Base-by-base conservation (phyloP, 768 basidiomycete species). In the Amanita exitialis region DNA sequence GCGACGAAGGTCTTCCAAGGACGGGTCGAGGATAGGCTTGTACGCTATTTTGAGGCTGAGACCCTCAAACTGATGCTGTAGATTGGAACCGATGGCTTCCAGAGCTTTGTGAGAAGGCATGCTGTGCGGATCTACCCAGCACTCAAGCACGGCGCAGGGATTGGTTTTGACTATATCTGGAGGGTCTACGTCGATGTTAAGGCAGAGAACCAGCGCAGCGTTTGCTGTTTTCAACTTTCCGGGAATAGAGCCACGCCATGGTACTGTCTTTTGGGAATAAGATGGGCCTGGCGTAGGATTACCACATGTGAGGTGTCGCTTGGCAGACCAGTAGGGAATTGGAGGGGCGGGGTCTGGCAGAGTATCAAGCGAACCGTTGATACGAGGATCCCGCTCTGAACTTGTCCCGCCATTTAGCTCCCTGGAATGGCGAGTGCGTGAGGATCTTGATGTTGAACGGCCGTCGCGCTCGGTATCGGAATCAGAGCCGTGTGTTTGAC, bases 131-230 rank as follows among this genome's bases (percentile, higher is more conserved):
- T 98, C 94, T 30, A 98, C 86, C 96, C 96, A 99, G 56, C 91
- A 93, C 65, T 98, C 95, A 44, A 96, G 72, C 38, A 86, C 83
- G 0, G 96, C 93, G 58, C 93, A 97, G 0, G 96, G 96, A 56
- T 87, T 86, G 5, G 95, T 97, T 73, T 98, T 99, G 68, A 98
- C 85, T 47, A 97, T 74, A 61, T 99, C 96, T 54, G 96, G 96
- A 15, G 96, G 96, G 62, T 98, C 95, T 42, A 96, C 90, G 50
- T 95, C 94, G 63, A 98, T 91, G 67, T 98, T 97, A 16, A 99
- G 75, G 61, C 96, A 99, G 49, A 98, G 71, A 7, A 95, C 86
- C 4, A 95, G 74, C 1, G 84, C 86, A 2, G 91, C 95, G 32
- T 90, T 85, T 15, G 86, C 82, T 1, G 93, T 97, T 67, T 95